Conservation (phyloP, 1,284 basidiomycete species). For the Apiotrichum sp. region DNA sequence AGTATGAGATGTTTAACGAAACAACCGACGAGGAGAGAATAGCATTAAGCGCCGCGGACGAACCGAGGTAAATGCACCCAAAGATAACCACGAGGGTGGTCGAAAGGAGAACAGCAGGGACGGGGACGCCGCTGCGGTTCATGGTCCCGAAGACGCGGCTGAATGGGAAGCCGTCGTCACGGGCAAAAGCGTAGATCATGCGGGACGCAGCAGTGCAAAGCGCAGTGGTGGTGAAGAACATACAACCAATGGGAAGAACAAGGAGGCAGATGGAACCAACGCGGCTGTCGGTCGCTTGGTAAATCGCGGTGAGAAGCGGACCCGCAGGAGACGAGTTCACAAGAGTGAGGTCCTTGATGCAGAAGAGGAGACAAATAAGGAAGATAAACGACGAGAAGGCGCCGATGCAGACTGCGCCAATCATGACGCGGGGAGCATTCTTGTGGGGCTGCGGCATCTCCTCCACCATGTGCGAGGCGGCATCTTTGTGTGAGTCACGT, state of each 20-base stretch:
- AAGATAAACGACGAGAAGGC: slow-evolving; percentile 57
- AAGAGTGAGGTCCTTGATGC: slow-evolving; percentile 55
- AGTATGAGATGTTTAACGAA: slow-evolving; percentile 48
- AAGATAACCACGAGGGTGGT: slow-evolving; percentile 49
- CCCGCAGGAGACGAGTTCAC: slow-evolving; percentile 57
- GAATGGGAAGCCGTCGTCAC: slow-evolving; percentile 62
- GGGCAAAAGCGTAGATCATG: slow-evolving; percentile 63
- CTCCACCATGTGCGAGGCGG: slow-evolving; percentile 37
- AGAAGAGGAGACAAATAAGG: slow-evolving; percentile 63
- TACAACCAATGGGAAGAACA: slow-evolving; percentile 47
- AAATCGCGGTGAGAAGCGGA: slow-evolving; percentile 61
- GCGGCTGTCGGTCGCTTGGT: slow-evolving; percentile 57
- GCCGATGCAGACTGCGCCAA: slow-evolving; percentile 60
- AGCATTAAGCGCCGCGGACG: slow-evolving; percentile 51
- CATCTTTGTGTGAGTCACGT: slow-evolving; percentile 16
- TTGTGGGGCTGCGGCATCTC: slow-evolving; percentile 40
- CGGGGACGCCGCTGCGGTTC: slow-evolving; percentile 52
- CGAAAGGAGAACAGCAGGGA: slow-evolving; percentile 58
- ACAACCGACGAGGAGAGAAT: slow-evolving; percentile 49
- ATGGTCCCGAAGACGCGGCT: slow-evolving; percentile 53
- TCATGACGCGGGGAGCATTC: slow-evolving; percentile 48
- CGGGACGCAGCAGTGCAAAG: slow-evolving; percentile 62
- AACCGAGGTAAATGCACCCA: slow-evolving; percentile 54
- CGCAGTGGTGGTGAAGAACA: slow-evolving; percentile 45
- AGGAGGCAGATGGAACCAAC: slow-evolving; percentile 58